phyloP scores from a whole-genome alignment of 108 stramenopile species.

The Epithemia pelagica region DNA sequence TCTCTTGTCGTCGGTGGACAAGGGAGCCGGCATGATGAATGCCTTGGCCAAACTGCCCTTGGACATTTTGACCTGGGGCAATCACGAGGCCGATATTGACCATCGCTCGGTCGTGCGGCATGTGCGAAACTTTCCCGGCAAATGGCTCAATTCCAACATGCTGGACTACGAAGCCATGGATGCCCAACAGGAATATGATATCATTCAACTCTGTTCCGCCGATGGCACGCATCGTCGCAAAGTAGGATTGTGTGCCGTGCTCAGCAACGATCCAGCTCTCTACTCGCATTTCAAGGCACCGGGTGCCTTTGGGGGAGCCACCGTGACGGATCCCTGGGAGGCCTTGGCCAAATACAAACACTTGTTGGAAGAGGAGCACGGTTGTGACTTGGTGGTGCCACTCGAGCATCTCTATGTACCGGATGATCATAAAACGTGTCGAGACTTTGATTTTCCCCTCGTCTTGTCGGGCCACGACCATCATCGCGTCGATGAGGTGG shows the following conservation, averaged over 20 bases:
- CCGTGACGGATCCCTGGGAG: conserved; percentile 37
- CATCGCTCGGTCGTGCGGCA: conserved; percentile 31
- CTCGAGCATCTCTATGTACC: conserved; percentile 43
- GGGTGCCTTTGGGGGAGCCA: conserved; percentile 39
- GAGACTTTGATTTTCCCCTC: conserved; percentile 43
- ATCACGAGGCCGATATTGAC: conserved; percentile 42
- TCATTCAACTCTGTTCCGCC: conserved; percentile 22
- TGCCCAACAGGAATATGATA: conserved; percentile 26
- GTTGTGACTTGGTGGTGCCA: conserved; percentile 35
- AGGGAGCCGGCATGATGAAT: conserved; percentile 47
- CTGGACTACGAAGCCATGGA: conserved; percentile 41
- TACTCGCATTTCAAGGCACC: conserved; percentile 40
- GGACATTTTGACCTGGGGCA: conserved; percentile 37
- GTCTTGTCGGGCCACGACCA: conserved; percentile 46
- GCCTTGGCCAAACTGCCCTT: conserved; percentile 25
- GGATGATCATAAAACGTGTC: conserved; percentile 39
- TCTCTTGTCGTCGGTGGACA: conserved; percentile 31
- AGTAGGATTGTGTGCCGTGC: conserved; percentile 30
- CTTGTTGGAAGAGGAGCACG: conserved; percentile 25
- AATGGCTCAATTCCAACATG: conserved; percentile 46
- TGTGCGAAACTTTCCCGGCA: conserved; percentile 29
- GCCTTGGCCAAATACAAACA: conserved; percentile 22
- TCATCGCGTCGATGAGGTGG: conserved; percentile 42
- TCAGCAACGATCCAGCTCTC: conserved; percentile 33
- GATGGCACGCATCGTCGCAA: conserved; percentile 31